These are phyloP conservation scores for Brassica incana DNA, from an alignment of 345 rosid species.

Conservation along the genomic window DNA sequence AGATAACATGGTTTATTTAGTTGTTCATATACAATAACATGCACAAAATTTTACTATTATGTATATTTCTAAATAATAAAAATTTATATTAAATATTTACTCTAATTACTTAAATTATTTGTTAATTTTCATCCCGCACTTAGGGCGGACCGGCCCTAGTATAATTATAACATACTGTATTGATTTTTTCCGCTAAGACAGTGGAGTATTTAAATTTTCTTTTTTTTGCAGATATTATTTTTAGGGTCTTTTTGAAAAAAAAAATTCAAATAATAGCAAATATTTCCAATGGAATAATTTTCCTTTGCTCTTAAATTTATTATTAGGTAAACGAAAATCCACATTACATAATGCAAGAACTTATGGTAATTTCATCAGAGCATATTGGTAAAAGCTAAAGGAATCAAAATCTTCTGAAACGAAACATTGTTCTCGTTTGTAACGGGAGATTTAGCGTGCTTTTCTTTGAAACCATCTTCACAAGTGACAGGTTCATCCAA, in stretches of 20 bases:
- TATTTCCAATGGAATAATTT: background rate
- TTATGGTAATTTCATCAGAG: background rate
- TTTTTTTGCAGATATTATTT: background rate
- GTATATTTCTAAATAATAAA: too few species aligned
- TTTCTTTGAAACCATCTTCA: background rate
- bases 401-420: conserved; percentile 38
- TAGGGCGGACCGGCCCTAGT: too few species aligned
- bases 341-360: background rate
- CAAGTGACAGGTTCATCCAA: background rate
- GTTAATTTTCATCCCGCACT: too few species aligned
- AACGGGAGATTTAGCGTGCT: conserved; percentile 20
- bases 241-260: background rate
- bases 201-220: too few species aligned
- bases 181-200: background rate
- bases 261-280: background rate
- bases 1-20: too few species aligned
- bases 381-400: conserved; percentile 50
- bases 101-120: too few species aligned
- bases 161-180: background rate
- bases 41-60: too few species aligned
- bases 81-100: too few species aligned
- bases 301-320: background rate
- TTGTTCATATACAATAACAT: too few species aligned
- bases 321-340: background rate
- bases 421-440: conserved; percentile 35